phyloP scores from a whole-genome alignment of 1,139 yeast species.

The Scheffersomyces quercinus region DNA sequence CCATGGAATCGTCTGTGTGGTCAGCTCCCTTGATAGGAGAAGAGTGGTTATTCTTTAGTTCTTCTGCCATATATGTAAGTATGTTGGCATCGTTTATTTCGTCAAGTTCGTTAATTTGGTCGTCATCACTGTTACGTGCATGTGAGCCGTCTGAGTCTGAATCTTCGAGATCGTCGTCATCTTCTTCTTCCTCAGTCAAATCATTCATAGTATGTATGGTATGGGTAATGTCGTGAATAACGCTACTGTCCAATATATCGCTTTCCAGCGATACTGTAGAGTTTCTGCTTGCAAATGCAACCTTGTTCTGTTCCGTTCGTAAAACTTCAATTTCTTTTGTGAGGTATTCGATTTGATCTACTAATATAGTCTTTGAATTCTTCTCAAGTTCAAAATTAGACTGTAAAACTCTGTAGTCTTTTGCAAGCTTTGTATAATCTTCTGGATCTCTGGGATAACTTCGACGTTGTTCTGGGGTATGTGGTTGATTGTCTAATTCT shows the following conservation, averaged over 20 bases:
- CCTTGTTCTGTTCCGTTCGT: not conserved
- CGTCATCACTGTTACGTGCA: constrained; percentile 2
- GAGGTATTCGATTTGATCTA: constrained; percentile 55
- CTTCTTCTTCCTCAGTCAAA: constrained; percentile 21
- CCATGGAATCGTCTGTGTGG: constrained; percentile 19
- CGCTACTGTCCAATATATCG: constrained; percentile 12
- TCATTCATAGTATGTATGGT: constrained; percentile 25
- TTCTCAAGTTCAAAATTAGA: constrained; percentile 49
- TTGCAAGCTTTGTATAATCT: constrained; percentile 12
- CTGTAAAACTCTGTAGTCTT: constrained; percentile 39
- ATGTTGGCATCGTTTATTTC: constrained; percentile 12
- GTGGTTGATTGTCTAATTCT: not conserved
- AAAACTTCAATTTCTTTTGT: constrained; percentile 40
- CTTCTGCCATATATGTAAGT: constrained; percentile 22
- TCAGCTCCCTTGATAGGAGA: constrained; percentile 26
- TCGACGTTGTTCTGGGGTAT: not conserved
- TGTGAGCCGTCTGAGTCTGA: not conserved
- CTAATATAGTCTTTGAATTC: constrained; percentile 51
- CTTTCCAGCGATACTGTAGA: constrained; percentile 5
- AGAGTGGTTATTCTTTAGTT: constrained; percentile 20
- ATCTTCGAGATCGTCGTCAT: constrained; percentile 1
- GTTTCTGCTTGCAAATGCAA: constrained; percentile 8
- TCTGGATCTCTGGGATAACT: not conserved
- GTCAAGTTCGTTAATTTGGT: constrained; percentile 7
- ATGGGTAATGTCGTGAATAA: constrained; percentile 17